phyloP scores from a whole-genome alignment of 371 early-diverging fungal genomes.

The Circinella umbellata region DNA sequence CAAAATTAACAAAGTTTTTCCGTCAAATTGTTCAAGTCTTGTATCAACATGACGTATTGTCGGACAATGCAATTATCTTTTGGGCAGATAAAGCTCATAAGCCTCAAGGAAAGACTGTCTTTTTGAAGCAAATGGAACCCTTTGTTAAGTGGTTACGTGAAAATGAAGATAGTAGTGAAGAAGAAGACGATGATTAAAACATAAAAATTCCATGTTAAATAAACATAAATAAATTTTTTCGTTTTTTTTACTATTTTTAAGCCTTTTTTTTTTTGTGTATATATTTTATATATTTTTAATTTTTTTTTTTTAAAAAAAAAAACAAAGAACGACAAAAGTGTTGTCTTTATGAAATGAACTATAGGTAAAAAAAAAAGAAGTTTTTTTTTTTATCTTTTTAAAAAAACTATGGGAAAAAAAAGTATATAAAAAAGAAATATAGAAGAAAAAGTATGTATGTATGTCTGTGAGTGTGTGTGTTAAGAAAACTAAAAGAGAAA shows the following conservation, averaged over 20 bases:
- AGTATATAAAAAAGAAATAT: neutral
- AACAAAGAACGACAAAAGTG: too few species aligned
- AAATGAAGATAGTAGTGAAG: slow-evolving; percentile 74
- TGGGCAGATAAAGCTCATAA: slow-evolving; percentile 93
- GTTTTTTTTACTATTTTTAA: too few species aligned
- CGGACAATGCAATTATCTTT: slow-evolving; percentile 89
- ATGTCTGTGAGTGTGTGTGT: too few species aligned
- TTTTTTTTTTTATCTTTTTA: too few species aligned
- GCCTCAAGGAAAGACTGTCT: slow-evolving; percentile 84
- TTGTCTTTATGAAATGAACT: too few species aligned
- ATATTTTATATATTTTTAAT: too few species aligned
- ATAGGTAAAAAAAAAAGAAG: too few species aligned
- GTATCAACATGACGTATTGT: slow-evolving; percentile 89
- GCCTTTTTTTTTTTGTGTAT: too few species aligned
- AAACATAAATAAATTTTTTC: too few species aligned
- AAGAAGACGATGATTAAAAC: slow-evolving; percentile 64
- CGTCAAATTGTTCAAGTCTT: slow-evolving; percentile 79
- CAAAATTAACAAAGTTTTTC: slow-evolving; percentile 87
- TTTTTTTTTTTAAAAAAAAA: too few species aligned
- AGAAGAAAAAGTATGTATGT: neutral
- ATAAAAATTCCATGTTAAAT: neutral
- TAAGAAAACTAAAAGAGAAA: neutral
- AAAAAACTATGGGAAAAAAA: too few species aligned
- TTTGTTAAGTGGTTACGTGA: slow-evolving; percentile 85
- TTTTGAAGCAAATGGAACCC: slow-evolving; percentile 91